These are phyloP conservation scores for Pseudohyphozyma bogoriensis DNA, from an alignment of 768 basidiomycete species.

Conservation along the genomic window DNA sequence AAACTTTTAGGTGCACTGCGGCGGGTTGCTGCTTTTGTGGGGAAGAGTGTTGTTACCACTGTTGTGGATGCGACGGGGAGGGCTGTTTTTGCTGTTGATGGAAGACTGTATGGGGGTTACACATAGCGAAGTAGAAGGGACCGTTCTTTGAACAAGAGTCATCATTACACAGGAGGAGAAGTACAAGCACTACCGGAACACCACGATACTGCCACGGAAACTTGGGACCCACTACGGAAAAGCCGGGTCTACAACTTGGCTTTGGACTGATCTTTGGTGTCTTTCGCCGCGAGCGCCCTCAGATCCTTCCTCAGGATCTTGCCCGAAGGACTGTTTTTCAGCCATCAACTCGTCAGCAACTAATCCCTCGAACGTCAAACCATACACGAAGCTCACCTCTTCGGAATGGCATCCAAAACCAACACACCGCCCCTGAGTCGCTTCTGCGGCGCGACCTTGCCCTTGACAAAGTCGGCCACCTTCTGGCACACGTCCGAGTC, in stretches of 20 bases:
- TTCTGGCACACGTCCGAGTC: slow-evolving; percentile 7
- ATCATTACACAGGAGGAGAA: no score
- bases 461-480: slow-evolving; percentile 13
- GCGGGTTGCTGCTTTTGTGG: no score
- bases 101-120: no score
- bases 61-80: no score
- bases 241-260: slow-evolving; percentile 3
- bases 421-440: slow-evolving; percentile 24
- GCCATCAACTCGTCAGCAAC: not conserved
- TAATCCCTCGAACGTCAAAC: not conserved
- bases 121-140: no score
- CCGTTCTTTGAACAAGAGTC: no score
- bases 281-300: slow-evolving; percentile 55
- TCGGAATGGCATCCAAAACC: slow-evolving; percentile 24
- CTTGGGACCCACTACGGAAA: no score
- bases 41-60: no score
- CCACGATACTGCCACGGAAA: no score
- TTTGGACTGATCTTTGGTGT: slow-evolving; percentile 32
- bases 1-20: no score
- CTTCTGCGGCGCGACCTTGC: slow-evolving; percentile 27
- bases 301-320: slow-evolving; percentile 77
- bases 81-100: no score
- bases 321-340: slow-evolving; percentile 55
- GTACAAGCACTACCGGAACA: no score
- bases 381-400: slow-evolving; percentile 39